Evolutionary conservation across 495 filamentous ascomycete species (phyloP).

Genomic region (Aspergillus saccharolyticus): DNA sequence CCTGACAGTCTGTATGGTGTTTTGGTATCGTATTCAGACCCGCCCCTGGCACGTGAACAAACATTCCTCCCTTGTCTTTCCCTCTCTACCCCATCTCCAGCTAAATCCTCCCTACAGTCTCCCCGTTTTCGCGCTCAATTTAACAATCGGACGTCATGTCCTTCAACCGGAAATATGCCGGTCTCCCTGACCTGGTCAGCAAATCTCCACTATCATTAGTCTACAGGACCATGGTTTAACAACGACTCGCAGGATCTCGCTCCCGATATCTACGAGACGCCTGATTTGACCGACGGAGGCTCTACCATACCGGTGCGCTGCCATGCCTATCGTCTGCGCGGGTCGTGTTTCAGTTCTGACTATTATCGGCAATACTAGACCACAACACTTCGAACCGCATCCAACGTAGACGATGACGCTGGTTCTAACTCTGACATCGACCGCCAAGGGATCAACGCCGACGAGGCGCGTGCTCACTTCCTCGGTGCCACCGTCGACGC

Average conservation of each 20-base stretch:
- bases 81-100: conserved; percentile 1
- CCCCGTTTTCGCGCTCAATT: background rate
- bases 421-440: conserved; percentile 61
- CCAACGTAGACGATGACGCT: conserved; percentile 53
- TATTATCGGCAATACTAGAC: conserved; percentile 42
- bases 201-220: background rate
- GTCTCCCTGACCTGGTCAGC: conserved; percentile 74
- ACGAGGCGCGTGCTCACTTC: conserved; percentile 76
- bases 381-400: conserved; percentile 59
- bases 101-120: background rate
- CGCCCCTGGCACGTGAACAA: background rate
- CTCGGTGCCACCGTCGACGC: conserved; percentile 69
- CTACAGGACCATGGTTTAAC: conserved; percentile 3
- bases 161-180: conserved; percentile 72
- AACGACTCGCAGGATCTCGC: conserved; percentile 63
- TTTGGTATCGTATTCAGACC: background rate
- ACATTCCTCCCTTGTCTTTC: background rate
- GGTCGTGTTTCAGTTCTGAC: conserved; percentile 7
- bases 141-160: conserved; percentile 26
- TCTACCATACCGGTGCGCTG: conserved; percentile 69
- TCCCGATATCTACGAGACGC: conserved; percentile 93
- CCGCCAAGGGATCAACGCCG: conserved; percentile 64
- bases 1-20: background rate
- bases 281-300: conserved; percentile 80
- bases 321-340: background rate